Percentiles rank a stretch among this genome's conserved stretches.
Conservation (phyloP, 1,284 basidiomycete genomes). For the Singerocomus inundabilis region DNA sequence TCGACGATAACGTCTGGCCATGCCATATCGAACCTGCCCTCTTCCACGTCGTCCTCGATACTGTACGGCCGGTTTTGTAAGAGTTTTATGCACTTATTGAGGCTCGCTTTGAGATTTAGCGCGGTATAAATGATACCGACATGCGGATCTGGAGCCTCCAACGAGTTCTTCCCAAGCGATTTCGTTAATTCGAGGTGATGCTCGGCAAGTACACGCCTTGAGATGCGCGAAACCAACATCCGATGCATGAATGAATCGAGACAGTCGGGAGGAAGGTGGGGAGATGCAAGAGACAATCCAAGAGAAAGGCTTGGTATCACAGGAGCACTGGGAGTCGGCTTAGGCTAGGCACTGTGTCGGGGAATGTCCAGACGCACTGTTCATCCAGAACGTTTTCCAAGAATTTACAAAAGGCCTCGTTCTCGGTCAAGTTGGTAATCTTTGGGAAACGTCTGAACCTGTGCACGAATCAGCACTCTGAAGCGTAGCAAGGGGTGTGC, state of each 20-base stretch:
- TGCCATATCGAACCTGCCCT: slow-evolving; percentile 24
- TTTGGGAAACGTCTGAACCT: slow-evolving; percentile 78
- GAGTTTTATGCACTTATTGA: slow-evolving; percentile 65
- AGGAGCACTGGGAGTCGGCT: slow-evolving; percentile 50
- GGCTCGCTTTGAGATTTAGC: slow-evolving; percentile 67
- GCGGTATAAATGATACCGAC: slow-evolving; percentile 88
- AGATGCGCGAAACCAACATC: slow-evolving; percentile 90
- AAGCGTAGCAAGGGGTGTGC: slow-evolving; percentile 7
- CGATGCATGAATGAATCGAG: slow-evolving; percentile 88
- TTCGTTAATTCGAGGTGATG: slow-evolving; percentile 85
- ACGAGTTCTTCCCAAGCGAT: slow-evolving; percentile 42
- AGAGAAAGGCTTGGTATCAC: slow-evolving; percentile 78
- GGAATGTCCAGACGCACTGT: slow-evolving; percentile 51
- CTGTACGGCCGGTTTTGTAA: slow-evolving; percentile 51
- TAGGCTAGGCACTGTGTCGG: slow-evolving; percentile 1
- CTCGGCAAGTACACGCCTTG: slow-evolving; percentile 83
- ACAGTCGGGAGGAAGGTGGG: slow-evolving; percentile 72
- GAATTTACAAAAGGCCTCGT: slow-evolving; percentile 76
- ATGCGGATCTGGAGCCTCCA: slow-evolving; percentile 49
- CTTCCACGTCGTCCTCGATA: slow-evolving; percentile 41
- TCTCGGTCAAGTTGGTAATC: slow-evolving; percentile 74
- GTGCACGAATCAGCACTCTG: slow-evolving; percentile 16
- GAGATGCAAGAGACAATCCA: slow-evolving; percentile 75
- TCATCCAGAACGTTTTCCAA: slow-evolving; percentile 65
- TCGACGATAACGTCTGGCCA: slow-evolving; percentile 74